These are phyloP conservation scores for Aphanomyces stellatus DNA, from an alignment of 352 stramenopile species.

Conservation along the genomic window DNA sequence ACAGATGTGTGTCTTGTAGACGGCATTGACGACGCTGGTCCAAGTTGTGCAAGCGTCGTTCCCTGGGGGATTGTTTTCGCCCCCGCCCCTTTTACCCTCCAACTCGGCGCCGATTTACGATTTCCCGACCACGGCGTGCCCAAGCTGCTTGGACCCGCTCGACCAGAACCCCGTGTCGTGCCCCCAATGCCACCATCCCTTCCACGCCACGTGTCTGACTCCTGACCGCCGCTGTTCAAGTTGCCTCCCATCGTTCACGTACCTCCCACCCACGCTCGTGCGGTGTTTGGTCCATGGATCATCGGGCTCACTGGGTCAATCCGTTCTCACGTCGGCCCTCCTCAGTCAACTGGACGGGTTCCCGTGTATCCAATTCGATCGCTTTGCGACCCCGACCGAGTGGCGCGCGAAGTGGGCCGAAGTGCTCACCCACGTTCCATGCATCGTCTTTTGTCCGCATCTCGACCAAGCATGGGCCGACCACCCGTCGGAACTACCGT, in stretches of 20 bases:
- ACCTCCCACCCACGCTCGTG: neutral
- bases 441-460: slow-evolving; percentile 71
- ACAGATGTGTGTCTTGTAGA: slow-evolving; percentile 21
- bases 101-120: neutral
- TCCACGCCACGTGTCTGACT: neutral
- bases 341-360: neutral
- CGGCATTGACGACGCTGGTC: slow-evolving; percentile 33
- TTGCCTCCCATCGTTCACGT: neutral
- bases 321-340: neutral
- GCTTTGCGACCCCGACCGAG: neutral
- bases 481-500: neutral
- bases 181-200: neutral
- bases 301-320: neutral
- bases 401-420: slow-evolving; percentile 24
- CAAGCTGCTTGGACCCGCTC: neutral
- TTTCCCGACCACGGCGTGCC: neutral
- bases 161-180: neutral
- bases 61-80: slow-evolving; percentile 21
- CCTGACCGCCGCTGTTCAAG: neutral
- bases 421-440: slow-evolving; percentile 67
- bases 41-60: slow-evolving; percentile 42
- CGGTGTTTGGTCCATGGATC: neutral
- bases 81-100: neutral
- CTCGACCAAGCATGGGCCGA: slow-evolving; percentile 60
- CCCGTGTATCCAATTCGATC: neutral